A percentile compares a stretch with the other conserved stretches of the same genome.
Evolutionary conservation across 176 grass and related monocot species (phyloP).

Genomic region (Eragrostis nindensis): DNA sequence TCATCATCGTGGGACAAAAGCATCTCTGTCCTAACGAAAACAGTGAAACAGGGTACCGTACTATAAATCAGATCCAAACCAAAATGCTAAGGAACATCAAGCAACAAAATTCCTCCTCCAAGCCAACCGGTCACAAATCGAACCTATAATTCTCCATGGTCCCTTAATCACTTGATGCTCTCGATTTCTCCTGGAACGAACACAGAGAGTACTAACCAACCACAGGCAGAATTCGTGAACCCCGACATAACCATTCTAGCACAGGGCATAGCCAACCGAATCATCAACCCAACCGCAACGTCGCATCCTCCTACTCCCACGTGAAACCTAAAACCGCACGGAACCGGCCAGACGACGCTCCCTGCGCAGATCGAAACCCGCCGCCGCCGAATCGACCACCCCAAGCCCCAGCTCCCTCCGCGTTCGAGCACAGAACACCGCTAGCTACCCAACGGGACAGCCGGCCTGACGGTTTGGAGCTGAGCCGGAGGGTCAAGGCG

Average conservation of each 20-base stretch:
- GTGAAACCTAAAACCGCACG: not conserved
- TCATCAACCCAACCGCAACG: not conserved
- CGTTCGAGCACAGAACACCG: not conserved
- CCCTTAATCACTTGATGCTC: not conserved
- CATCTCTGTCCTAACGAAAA: not conserved
- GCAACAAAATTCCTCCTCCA: not conserved
- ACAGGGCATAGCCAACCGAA: too few species aligned
- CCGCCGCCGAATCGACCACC: not conserved
- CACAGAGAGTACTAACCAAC: constrained; percentile 2
- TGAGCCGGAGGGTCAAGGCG: not conserved
- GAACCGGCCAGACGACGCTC: not conserved
- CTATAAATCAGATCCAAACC: not conserved
- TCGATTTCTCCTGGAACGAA: not conserved
- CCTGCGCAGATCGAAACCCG: not conserved
- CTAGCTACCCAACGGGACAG: not conserved
- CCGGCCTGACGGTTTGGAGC: not conserved
- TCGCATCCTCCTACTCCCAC: not conserved
- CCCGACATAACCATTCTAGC: not conserved
- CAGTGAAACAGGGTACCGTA: not conserved
- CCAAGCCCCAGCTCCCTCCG: not conserved
- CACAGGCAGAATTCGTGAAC: too few species aligned
- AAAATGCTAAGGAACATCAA: not conserved
- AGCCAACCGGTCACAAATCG: not conserved
- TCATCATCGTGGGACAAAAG: not conserved
- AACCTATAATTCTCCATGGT: not conserved